Base-by-base conservation (phyloP, 2,329 filamentous ascomycete genomes). In the Emydomyces testavorans region DNA sequence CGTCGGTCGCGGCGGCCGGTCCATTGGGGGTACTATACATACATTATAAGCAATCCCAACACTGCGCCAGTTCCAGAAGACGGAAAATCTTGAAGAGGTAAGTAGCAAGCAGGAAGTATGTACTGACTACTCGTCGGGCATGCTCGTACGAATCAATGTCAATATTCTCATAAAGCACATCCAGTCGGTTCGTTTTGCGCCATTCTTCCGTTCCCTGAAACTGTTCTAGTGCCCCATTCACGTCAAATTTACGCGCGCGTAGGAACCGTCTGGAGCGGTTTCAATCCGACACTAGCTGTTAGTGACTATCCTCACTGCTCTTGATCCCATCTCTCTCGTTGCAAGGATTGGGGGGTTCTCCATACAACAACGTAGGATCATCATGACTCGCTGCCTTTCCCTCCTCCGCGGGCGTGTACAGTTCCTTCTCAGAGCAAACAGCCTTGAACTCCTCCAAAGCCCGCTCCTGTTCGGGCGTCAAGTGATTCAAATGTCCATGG, bases 181-280 rank as follows among this genome's bases (percentile, higher is more conserved):
- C 78, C 41, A 94, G 76, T 55, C 85, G 73, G 64, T 90, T 90
- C 53, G 84, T 79, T 56, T 77, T 77, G 52, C 89, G 80, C 85
- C 89, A 95, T 50, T 85, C 78, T 65, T 94, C 87, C 0, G 88
- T 94, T 47, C 88, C 85, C 59, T 82, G 80, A 69, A 94, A 94
- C 68, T 95, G 89, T 50, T 71, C 75, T 62, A 82, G 82, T 10
- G 89, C 89, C 56, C 90, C 87, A 55, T 79, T 68, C 7, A 85
- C 76, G 23, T 82, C 70, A 72, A 90, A 95, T 65, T 80, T 83
- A 49, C 89, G 80, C 28, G 89, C 89, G 58, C 89, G 83, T 43
- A 95, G 73, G 65, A 83, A 95, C 51, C 89, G 86, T 53, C 86
- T 92, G 58, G 28, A 29, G n/a, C n/a, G n/a, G n/a, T n/a, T n/a